A percentile compares a stretch with the other conserved stretches of the same genome.
Evolutionary conservation across 1,284 basidiomycete genomes (phyloP).

Genomic region (Boletus smithii): DNA sequence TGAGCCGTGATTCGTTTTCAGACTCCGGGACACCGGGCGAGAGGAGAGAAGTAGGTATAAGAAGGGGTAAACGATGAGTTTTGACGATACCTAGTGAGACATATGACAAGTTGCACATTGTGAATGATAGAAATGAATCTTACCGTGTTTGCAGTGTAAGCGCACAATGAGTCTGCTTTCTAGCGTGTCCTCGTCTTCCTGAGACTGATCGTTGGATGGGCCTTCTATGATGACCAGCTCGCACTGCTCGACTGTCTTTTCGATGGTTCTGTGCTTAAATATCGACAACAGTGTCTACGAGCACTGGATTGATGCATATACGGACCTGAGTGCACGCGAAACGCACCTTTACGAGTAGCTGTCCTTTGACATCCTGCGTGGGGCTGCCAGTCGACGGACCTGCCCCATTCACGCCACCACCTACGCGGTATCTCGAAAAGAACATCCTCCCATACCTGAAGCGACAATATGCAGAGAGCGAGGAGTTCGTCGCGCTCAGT

Average conservation of each 20-base stretch:
- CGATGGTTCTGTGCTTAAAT: constrained; percentile 66
- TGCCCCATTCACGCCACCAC: constrained; percentile 20
- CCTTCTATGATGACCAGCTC: constrained; percentile 68
- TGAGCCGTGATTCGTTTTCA: constrained; percentile 57
- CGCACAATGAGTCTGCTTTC: constrained; percentile 70
- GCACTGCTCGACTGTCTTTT: constrained; percentile 72
- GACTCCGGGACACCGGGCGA: constrained; percentile 58
- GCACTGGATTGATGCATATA: constrained; percentile 1
- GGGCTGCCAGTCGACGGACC: constrained; percentile 17
- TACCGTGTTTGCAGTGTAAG: constrained; percentile 78
- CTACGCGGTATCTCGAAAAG: constrained; percentile 63
- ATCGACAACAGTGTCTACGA: constrained; percentile 66
- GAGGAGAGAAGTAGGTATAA: constrained; percentile 53
- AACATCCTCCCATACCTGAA: constrained; percentile 67
- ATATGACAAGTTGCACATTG: constrained; percentile 1
- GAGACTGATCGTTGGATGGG: constrained; percentile 33
- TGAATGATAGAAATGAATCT: constrained; percentile 13
- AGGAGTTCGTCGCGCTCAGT: constrained; percentile 70
- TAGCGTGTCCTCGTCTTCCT: constrained; percentile 56
- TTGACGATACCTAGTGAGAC: constrained; percentile 62
- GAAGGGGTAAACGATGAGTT: constrained; percentile 68
- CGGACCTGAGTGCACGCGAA: constrained; percentile 1
- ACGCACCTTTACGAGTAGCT: constrained; percentile 63
- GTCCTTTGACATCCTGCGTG: constrained; percentile 50
- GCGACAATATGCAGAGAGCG: constrained; percentile 76